Percentiles rank a stretch among this genome's conserved stretches.
Evolutionary conservation across 768 basidiomycete species (phyloP).

Genomic region (Russula griseocarnosa): DNA sequence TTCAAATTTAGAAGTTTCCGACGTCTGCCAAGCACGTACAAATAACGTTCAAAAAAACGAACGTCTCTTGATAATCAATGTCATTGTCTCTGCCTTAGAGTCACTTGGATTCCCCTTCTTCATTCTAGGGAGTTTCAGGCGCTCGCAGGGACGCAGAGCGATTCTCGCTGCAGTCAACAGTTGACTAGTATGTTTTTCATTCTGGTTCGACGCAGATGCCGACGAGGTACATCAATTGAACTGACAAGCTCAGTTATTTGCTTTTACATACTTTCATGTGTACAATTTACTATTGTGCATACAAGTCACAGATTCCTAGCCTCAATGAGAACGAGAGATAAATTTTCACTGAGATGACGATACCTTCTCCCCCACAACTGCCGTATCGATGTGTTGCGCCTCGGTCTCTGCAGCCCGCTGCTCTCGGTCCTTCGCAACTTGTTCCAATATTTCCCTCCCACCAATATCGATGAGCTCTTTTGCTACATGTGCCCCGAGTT

Average conservation of each 20-base stretch:
- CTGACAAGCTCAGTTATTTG: background rate
- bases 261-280: background rate
- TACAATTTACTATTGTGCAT: constrained; percentile 8
- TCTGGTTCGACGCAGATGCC: constrained; percentile 25
- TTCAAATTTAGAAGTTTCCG: no score
- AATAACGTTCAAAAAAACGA: constrained; percentile 22
- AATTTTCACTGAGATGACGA: background rate
- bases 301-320: background rate
- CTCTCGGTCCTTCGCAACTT: constrained; percentile 68
- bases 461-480: constrained; percentile 60
- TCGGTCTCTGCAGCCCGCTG: constrained; percentile 39
- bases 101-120: constrained; percentile 31
- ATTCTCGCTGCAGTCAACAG: constrained; percentile 26
- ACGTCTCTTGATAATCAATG: background rate
- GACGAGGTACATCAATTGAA: constrained; percentile 24
- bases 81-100: constrained; percentile 31
- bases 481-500: constrained; percentile 64
- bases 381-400: constrained; percentile 21
- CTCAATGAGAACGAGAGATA: background rate
- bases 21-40: constrained; percentile 22
- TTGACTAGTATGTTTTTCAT: constrained; percentile 22
- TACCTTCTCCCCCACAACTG: background rate
- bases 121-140: constrained; percentile 29
- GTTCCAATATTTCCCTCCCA: constrained; percentile 75
- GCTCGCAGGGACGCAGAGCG: constrained; percentile 32